phyloP scores from a whole-genome alignment of 1,284 basidiomycete genomes.

The Malassezia dermatis region DNA sequence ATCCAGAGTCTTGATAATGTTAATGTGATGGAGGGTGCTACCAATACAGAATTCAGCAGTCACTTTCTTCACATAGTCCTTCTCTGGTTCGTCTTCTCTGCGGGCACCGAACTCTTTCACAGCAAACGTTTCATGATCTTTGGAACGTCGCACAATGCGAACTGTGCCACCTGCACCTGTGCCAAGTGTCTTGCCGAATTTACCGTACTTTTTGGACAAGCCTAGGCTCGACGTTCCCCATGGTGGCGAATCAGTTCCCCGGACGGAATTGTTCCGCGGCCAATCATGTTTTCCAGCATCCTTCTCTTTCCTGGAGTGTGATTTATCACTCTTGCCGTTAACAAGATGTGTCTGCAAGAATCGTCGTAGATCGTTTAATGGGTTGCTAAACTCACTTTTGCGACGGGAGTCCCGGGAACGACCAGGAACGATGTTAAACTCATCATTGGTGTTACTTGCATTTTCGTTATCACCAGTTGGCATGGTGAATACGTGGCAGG shows the following conservation, averaged over 20 bases:
- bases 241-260: conserved; percentile 47
- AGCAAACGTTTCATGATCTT: conserved; percentile 63
- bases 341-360: conserved; percentile 12
- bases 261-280: conserved; percentile 6
- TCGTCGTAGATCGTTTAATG: conserved; percentile 14
- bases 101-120: conserved; percentile 95
- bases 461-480: background rate
- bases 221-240: conserved; percentile 61
- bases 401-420: background rate
- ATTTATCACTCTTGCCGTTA: background rate
- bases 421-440: background rate
- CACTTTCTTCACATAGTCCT: conserved; percentile 98
- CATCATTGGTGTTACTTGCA: background rate
- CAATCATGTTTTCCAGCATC: background rate
- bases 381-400: conserved; percentile 3
- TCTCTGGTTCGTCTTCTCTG: conserved; percentile 73
- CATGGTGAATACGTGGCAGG: background rate
- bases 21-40: conserved; percentile 68
- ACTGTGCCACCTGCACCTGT: conserved; percentile 96
- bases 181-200: conserved; percentile 91
- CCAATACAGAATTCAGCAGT: conserved; percentile 98
- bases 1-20: conserved; percentile 97
- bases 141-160: conserved; percentile 72
- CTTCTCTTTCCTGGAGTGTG: background rate
- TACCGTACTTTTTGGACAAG: conserved; percentile 94